Base-by-base conservation (phyloP, 2,329 filamentous ascomycete genomes). In the Pseudogymnoascus sp. region DNA sequence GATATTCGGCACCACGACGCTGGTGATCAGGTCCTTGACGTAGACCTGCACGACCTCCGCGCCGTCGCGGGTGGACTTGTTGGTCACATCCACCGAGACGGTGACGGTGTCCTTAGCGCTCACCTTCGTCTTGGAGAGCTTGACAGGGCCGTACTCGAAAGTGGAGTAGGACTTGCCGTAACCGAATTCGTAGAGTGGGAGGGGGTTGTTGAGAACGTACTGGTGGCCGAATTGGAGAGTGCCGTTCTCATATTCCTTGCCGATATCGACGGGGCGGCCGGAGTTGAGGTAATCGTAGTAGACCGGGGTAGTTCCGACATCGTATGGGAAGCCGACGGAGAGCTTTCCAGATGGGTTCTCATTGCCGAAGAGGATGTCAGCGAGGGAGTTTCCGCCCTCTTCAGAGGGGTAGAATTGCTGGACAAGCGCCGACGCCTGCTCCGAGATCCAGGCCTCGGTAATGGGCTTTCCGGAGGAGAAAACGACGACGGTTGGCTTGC, bases 141-240 rank as follows among this genome's bases (percentile, higher is more conserved):
- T 77, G 40, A 82, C 64, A 34, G 80, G 76, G 1, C 79, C 79
- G 46, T 87, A 78, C 6, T 79, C 74, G 71, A 85, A 91, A 0
- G 76, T 81, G 0, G 83, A 87, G 76, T 89, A 89, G 0, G 82
- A 85, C 3, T 96, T 82, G 0, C 93, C 93, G 63, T 87, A 92
- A 0, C 93, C 93, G 69, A 97, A 97, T 61, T 91, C 89, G 72
- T 88, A 97, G 1, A 90, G 86, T 0, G 93, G 92, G 3, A 80
- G 78, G 63, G 93, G 88, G 63, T 82, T 79, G 63, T 88, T 89
- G 77, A 96, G 90, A 67, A 96, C 92, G 74, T 93, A 85, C 25
- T 91, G 87, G 76, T 96, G 96, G 76, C 96, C 93, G 68, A 96
- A 86, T 70, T 90, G 90, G 0, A 96, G 77, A 0, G 83, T 88